phyloP scores from a whole-genome alignment of 2,329 filamentous ascomycete species.

The Polychaeton citri region DNA sequence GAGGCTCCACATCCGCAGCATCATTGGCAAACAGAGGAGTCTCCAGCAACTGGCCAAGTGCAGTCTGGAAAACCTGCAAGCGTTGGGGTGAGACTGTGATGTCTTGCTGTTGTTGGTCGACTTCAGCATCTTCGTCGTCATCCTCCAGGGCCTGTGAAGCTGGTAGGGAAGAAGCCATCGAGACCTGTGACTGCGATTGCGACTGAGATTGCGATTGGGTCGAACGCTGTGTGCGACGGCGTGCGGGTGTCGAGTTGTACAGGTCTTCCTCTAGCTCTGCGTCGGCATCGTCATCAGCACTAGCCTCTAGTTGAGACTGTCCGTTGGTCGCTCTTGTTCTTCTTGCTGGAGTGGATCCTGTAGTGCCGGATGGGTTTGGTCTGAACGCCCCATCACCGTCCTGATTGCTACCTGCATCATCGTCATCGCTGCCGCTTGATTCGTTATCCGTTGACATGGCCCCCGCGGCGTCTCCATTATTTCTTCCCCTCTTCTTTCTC shows the following conservation, averaged over 20 bases:
- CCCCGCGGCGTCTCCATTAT: conserved; percentile 47
- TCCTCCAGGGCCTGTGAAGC: conserved; percentile 54
- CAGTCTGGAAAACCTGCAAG: conserved; percentile 61
- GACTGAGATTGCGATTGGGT: conserved; percentile 25
- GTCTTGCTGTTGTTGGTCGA: conserved; percentile 23
- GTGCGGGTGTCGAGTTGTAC: conserved; percentile 37
- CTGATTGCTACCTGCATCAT: conserved; percentile 42
- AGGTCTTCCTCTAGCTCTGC: conserved; percentile 43
- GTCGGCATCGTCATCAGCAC: conserved; percentile 29
- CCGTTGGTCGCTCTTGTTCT: conserved; percentile 11
- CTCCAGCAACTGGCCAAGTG: conserved; percentile 71
- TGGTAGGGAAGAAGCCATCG: conserved; percentile 67
- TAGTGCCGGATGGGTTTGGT: conserved; percentile 4
- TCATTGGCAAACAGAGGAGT: conserved; percentile 79
- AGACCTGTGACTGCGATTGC: conserved; percentile 42
- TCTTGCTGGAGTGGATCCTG: conserved; percentile 12
- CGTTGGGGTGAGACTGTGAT: conserved; percentile 46
- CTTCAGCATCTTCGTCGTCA: conserved; percentile 17
- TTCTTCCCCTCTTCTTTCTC: conserved; percentile 71
- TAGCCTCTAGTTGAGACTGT: conserved; percentile 16
- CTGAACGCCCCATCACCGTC: conserved; percentile 16
- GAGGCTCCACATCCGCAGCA: conserved; percentile 57
- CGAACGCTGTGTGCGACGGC: conserved; percentile 31
- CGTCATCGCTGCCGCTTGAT: conserved; percentile 42
- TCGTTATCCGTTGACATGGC: conserved; percentile 43